Percentiles rank a stretch among this genome's conserved stretches.
phyloP scores from a whole-genome alignment of 2,329 filamentous ascomycete genomes.

The Aspergillus novoparasiticus region DNA sequence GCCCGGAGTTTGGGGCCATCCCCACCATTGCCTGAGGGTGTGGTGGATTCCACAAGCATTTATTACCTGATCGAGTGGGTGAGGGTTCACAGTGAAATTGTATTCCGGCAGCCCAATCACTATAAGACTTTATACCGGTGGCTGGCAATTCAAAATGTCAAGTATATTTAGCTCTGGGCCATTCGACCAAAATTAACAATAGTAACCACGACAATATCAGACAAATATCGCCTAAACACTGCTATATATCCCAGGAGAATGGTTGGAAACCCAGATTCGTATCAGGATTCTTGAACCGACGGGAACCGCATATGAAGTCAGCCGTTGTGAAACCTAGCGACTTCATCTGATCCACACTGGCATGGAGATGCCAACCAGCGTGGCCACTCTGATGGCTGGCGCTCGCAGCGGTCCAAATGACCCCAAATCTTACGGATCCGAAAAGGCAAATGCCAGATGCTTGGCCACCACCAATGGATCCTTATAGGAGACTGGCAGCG shows the following conservation, averaged over 20 bases:
- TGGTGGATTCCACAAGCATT: conserved; percentile 33
- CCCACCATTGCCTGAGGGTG: conserved; percentile 21
- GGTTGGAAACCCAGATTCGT: conserved; percentile 26
- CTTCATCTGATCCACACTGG: conserved; percentile 39
- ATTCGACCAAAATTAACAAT: background rate
- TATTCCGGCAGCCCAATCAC: background rate
- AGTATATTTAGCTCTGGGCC: background rate
- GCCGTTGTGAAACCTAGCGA: conserved; percentile 41
- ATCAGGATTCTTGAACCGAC: conserved; percentile 33
- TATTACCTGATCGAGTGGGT: background rate
- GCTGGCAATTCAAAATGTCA: background rate
- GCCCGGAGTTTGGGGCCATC: conserved; percentile 40
- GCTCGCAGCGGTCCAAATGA: conserved; percentile 23
- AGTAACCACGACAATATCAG: background rate
- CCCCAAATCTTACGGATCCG: conserved; percentile 22
- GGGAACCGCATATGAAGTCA: conserved; percentile 39
- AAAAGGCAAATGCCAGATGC: conserved; percentile 22
- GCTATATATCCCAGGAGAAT: conserved; percentile 22
- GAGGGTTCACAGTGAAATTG: background rate
- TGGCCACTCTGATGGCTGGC: conserved; percentile 12
- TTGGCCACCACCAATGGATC: conserved; percentile 16
- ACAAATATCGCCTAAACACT: conserved; percentile 1
- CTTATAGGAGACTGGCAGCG: conserved; percentile 17
- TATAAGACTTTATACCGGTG: background rate
- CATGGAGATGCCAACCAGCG: conserved; percentile 25